A percentile compares a stretch with the other conserved stretches of the same genome.
These are phyloP conservation scores for Aspergillus ibericus DNA, from an alignment of 2,329 filamentous ascomycete species.

Conservation along the genomic window DNA sequence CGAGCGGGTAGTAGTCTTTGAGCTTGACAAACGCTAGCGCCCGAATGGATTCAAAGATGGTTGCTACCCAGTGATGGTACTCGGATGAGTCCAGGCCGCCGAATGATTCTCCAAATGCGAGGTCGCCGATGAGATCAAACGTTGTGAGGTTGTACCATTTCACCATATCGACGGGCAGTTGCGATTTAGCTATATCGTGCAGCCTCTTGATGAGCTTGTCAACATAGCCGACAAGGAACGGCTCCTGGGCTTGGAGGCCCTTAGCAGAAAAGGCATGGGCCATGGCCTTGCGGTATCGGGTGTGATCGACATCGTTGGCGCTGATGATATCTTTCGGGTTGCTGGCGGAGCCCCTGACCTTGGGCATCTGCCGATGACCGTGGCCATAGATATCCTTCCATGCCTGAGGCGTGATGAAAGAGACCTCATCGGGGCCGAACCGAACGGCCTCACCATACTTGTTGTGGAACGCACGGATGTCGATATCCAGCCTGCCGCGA, in stretches of 20 bases:
- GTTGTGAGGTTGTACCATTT: conserved; percentile 28
- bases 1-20: conserved; percentile 6
- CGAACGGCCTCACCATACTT: conserved; percentile 28
- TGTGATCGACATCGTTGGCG: conserved; percentile 23
- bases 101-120: conserved; percentile 27
- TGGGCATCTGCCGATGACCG: conserved; percentile 13
- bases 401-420: conserved; percentile 26
- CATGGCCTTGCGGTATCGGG: conserved; percentile 29
- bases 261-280: conserved; percentile 43
- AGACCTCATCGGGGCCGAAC: conserved; percentile 33
- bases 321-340: conserved; percentile 12
- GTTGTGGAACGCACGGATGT: conserved; percentile 8
- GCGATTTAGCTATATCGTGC: conserved; percentile 7
- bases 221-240: conserved; percentile 31
- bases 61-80: conserved; percentile 25
- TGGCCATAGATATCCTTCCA: conserved; percentile 31
- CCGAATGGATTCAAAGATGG: conserved; percentile 16
- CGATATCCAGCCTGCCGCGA: conserved; percentile 10
- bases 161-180: conserved; percentile 19
- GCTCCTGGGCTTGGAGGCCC: conserved; percentile 39
- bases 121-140: conserved; percentile 29
- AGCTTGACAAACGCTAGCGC: background rate
- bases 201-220: conserved; percentile 29
- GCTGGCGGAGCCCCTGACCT: conserved; percentile 5
- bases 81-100: conserved; percentile 20